A percentile compares a stretch with the other conserved stretches of the same genome.
phyloP scores from a whole-genome alignment of 2,329 filamentous ascomycete species.

The Myriosclerotinia scirpicola region DNA sequence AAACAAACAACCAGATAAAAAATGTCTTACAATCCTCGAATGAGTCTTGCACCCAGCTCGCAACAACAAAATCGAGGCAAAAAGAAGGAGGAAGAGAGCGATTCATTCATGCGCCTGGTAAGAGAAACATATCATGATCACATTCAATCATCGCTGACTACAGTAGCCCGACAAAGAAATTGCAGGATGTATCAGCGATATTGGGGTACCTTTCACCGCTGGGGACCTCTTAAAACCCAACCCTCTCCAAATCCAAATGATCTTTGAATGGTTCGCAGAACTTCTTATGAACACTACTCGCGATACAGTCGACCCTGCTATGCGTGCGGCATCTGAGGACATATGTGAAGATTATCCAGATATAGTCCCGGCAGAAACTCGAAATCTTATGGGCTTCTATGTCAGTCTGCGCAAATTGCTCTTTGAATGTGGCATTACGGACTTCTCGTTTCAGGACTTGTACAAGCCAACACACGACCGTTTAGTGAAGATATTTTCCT shows the following conservation, averaged over 20 bases:
- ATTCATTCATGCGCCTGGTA: slow-evolving; percentile 58
- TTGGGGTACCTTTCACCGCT: slow-evolving; percentile 84
- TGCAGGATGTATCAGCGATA: slow-evolving; percentile 94
- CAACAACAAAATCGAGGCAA: slow-evolving; percentile 49
- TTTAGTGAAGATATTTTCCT: slow-evolving; percentile 92
- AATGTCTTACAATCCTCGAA: slow-evolving; percentile 53
- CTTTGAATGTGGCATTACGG: slow-evolving; percentile 83
- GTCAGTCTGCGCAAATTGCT: slow-evolving; percentile 77
- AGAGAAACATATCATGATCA: slow-evolving; percentile 30
- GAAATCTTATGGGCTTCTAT: slow-evolving; percentile 96
- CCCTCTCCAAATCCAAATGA: slow-evolving; percentile 90
- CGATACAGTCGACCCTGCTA: slow-evolving; percentile 90
- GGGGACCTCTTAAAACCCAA: slow-evolving; percentile 92
- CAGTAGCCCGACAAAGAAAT: slow-evolving; percentile 68
- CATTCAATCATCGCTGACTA: slow-evolving; percentile 27
- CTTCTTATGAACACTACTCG: slow-evolving; percentile 90
- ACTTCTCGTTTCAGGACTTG: slow-evolving; percentile 91
- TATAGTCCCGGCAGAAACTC: slow-evolving; percentile 79
- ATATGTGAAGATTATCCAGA: slow-evolving; percentile 82
- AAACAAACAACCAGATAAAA: neutral
- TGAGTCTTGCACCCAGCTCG: slow-evolving; percentile 51
- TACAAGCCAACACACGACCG: slow-evolving; percentile 88
- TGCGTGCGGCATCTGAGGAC: slow-evolving; percentile 88
- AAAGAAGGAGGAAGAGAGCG: slow-evolving; percentile 57
- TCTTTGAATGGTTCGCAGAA: slow-evolving; percentile 97